Base-by-base conservation (phyloP, 495 filamentous ascomycete species). In the Tuber indicum region DNA sequence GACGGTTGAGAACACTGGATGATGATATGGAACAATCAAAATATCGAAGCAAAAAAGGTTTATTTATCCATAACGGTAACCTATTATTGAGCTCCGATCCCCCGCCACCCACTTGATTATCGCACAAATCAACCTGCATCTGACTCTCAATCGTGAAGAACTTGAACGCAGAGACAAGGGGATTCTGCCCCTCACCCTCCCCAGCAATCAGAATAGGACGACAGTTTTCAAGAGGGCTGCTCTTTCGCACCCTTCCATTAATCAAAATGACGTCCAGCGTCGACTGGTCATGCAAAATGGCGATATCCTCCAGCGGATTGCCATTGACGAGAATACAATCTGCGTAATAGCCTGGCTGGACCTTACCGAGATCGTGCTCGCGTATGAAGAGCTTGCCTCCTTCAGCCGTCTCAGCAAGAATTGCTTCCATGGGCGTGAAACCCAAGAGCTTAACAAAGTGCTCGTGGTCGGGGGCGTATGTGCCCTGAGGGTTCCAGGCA, bases 401-500 rank as follows among this genome's bases (percentile, higher is more conserved):
- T 0, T 86, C 86, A 14, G 84, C 85, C 0, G 87, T 88, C 16
- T 87, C 86, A 3, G 87, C 84, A 44, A 89, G 83, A 32, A 89
- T 84, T 6, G 85, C 79, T 74, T 88, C 87, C 75, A 84, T 85
- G 0, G 87, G 85, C n/a, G 86, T 88, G 81, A 87, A 87, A n/a
- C 84, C 86, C 42, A 89, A 82, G 0, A 86, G 82, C 58, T 88
- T 86, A 36, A 87, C 86, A 73, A 88, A 88, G 74, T 88, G 87
- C 36, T 84, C 85, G 32, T 88, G 84, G 74, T 88, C 87, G 3
- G 84, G 83, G 0, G 87, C 86, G 74, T 88, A 88, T 1, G 86
- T 88, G 3, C 87, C 87, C 46, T 88, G 86, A 2, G 86, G 87
- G 36, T 85, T 86, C 87, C 87, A 88, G 2, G 86, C 86, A 76